Percentiles rank a stretch among this genome's conserved stretches.
Evolutionary conservation across 1,284 basidiomycete species (phyloP).

Genomic region (Ustilago nuda): DNA sequence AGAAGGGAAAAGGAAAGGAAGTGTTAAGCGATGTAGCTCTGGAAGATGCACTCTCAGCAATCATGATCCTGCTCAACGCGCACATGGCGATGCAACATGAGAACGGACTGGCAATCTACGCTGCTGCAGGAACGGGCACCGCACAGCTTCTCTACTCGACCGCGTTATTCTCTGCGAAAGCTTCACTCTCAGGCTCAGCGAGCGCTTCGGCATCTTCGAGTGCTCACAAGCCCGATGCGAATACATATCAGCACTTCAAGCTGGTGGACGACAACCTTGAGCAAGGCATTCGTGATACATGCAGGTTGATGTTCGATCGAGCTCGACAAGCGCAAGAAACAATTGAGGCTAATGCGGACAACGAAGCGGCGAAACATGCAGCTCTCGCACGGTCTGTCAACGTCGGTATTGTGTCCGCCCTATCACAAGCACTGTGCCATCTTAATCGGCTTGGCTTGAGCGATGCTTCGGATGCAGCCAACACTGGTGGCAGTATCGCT

Average conservation of each 20-base stretch:
- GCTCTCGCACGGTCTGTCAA: constrained; percentile 38
- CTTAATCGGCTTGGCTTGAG: constrained; percentile 42
- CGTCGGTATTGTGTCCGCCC: constrained; percentile 49
- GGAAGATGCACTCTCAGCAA: constrained; percentile 67
- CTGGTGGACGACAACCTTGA: constrained; percentile 57
- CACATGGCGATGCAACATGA: constrained; percentile 91
- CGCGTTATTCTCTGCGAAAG: constrained; percentile 41
- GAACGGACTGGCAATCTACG: constrained; percentile 91
- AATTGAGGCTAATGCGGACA: constrained; percentile 14
- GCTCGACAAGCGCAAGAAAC: constrained; percentile 28
- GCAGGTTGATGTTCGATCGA: constrained; percentile 41
- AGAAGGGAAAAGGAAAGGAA: constrained; percentile 20
- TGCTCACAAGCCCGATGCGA: constrained; percentile 56
- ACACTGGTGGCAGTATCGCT: constrained; percentile 21
- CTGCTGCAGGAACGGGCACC: constrained; percentile 73
- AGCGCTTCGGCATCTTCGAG: constrained; percentile 14
- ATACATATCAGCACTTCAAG: constrained; percentile 64
- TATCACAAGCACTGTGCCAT: constrained; percentile 55
- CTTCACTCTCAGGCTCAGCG: constrained; percentile 4
- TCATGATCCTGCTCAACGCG: constrained; percentile 90
- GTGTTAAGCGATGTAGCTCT: constrained; percentile 34
- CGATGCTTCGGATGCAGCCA: constrained; percentile 38
- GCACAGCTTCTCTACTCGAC: constrained; percentile 55
- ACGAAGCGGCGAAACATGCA: constrained; percentile 30
- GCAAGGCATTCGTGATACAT: constrained; percentile 46